Evolutionary conservation across 345 rosid species (phyloP).

Genomic region (Lumnitzera racemosa): DNA sequence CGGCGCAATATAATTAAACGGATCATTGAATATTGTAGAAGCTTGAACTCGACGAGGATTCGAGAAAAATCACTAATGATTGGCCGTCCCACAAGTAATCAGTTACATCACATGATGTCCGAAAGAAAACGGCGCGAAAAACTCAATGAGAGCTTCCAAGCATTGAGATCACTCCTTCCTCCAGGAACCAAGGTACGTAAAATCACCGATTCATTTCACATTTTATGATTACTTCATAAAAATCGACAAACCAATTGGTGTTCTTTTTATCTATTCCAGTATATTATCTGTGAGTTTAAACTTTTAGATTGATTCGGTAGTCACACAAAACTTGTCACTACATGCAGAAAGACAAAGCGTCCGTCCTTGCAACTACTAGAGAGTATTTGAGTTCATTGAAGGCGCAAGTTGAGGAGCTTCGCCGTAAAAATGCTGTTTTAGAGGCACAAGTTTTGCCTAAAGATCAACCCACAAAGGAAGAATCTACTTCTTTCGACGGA

Average conservation of each 20-base stretch:
- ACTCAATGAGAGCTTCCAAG: constrained; percentile 71
- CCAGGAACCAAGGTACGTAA: constrained; percentile 60
- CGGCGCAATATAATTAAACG: constrained; percentile 45
- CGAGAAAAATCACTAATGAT: constrained; percentile 24
- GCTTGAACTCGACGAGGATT: constrained; percentile 21
- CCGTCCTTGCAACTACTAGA: constrained; percentile 49
- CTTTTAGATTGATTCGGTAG: not conserved
- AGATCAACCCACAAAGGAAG: constrained; percentile 12
- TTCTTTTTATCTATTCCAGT: not conserved
- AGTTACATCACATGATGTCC: constrained; percentile 82
- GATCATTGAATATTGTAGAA: constrained; percentile 35
- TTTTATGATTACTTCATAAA: too few species aligned
- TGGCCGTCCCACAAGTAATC: constrained; percentile 37
- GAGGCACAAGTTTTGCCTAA: constrained; percentile 30
- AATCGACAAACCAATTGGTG: not conserved
- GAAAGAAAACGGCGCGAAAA: constrained; percentile 89
- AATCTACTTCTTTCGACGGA: not conserved
- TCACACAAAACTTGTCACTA: not conserved
- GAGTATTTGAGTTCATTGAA: constrained; percentile 44
- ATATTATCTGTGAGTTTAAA: not conserved
- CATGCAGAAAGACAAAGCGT: constrained; percentile 62
- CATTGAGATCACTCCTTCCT: constrained; percentile 70
- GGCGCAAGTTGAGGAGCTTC: constrained; percentile 45
- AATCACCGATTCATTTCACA: too few species aligned
- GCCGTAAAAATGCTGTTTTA: constrained; percentile 29